Evolutionary conservation across 2,329 filamentous ascomycete genomes (phyloP), one percentile per base, ranked within the genome.

Genomic region (Fusarium papillatum): DNA sequence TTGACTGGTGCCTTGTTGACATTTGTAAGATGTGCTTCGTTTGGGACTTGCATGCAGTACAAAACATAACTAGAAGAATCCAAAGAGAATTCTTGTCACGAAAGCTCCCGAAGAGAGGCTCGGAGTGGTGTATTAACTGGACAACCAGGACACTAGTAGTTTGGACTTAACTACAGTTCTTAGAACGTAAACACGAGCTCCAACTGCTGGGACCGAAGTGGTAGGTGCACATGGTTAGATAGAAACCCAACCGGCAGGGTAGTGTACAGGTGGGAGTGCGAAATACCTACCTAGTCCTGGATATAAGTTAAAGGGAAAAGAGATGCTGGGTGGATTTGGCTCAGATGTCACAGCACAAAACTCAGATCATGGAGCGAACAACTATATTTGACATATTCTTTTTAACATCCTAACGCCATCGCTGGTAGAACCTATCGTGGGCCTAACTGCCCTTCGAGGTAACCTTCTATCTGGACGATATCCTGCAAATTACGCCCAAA

Each of bases 401-500:
- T 73, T 73, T 71, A 63, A 26, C 64, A 41, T 69, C 75, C 75
- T 53, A 76, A 77, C 75, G 75, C 75, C 75, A 66, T 77, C 75
- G 75, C 75, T 77, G 71, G 69, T 66, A 69, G 64, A 77, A 41
- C 60, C 69, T 64, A 63, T 57, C 22, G 61, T 64, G 68, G 75
- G 66, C 59, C 62, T 70, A 64, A 64, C 36, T 31, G 11, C 50
- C 36, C 43, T 24, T 36, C n/a, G 14, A 14, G 43, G 29, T 24
- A 67, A 36, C 69, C 11, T 39, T 43, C 36, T 29, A 8, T 36
- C 41, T 26, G 26, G 41, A 41, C 19, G 46, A 13, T n/a, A 17
- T 43, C 26, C 19, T 31, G 14, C 22, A 19, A 41, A 64, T 75
- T 69, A 80, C 34, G 73, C 94, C 96, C 96, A 99, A 82, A 99